Percentiles rank a stretch among this genome's conserved stretches.
phyloP scores from a whole-genome alignment of 352 stramenopile genomes.

The Globisporangium solare region DNA sequence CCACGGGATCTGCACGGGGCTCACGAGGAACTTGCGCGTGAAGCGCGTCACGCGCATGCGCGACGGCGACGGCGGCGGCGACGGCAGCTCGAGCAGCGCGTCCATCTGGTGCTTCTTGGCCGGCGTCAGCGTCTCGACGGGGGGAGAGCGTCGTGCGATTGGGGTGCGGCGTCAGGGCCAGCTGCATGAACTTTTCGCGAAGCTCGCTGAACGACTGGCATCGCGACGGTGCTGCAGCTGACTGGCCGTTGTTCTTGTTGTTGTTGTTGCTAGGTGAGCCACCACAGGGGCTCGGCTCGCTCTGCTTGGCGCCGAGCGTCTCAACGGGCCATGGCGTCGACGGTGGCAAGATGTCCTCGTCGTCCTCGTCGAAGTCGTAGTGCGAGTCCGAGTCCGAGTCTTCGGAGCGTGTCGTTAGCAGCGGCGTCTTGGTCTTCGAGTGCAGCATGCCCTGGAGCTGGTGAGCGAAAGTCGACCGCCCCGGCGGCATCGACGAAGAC shows the following conservation, averaged over 20 bases:
- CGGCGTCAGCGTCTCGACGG: conserved; percentile 10
- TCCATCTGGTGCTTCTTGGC: conserved; percentile 12
- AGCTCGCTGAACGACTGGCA: conserved; percentile 22
- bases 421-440: conserved; percentile 13
- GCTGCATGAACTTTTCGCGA: conserved; percentile 16
- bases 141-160: conserved; percentile 2
- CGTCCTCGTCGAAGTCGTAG: conserved; percentile 41
- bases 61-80: no score
- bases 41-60: conserved; percentile 27
- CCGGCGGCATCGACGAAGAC: background rate
- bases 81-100: conserved; percentile 2
- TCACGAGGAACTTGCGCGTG: conserved; percentile 37
- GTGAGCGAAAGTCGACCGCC: background rate
- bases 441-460: conserved; percentile 9
- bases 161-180: conserved; percentile 17
- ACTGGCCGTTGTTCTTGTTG: background rate
- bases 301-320: background rate
- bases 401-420: conserved; percentile 35
- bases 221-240: background rate
- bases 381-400: conserved; percentile 46
- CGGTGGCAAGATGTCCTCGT: conserved; percentile 48
- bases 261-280: background rate
- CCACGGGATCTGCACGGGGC: conserved; percentile 59
- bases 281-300: no score
- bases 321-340: conserved; percentile 40